Conservation (phyloP, 2,329 filamentous ascomycete species). For the Fusarium secorum region DNA sequence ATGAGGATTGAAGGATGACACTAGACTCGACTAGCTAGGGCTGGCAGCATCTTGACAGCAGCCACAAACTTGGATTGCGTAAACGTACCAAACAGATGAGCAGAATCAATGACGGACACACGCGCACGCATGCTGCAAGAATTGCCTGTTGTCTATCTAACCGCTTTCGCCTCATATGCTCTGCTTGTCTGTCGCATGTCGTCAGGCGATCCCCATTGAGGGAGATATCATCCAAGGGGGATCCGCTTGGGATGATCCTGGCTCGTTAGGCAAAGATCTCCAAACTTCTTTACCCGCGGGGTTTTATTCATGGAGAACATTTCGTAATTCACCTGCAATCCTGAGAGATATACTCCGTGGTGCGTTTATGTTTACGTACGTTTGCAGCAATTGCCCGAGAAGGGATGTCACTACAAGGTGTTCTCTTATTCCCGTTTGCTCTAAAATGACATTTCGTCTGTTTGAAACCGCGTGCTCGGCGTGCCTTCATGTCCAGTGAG, state of each 20-base stretch:
- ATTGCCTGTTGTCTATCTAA: conserved; percentile 15
- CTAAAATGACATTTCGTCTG: conserved; percentile 7
- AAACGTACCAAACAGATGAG: conserved; percentile 18
- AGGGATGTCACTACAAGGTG: background rate
- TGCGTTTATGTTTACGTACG: background rate
- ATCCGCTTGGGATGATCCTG: conserved; percentile 14
- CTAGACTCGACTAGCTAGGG: conserved; percentile 19
- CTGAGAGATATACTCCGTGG: background rate
- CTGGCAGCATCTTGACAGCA: conserved; percentile 22
- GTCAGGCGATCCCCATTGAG: conserved; percentile 28
- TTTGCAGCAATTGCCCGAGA: background rate
- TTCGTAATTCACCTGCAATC: background rate
- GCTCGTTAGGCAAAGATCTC: conserved; percentile 14
- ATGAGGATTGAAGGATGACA: conserved; percentile 19
- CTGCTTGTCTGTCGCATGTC: conserved; percentile 10
- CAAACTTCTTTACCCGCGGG: conserved; percentile 9
- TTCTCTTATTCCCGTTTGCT: background rate
- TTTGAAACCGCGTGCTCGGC: background rate
- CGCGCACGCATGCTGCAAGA: background rate
- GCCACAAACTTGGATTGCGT: conserved; percentile 15
- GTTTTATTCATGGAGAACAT: background rate
- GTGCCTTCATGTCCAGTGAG: conserved; percentile 22
- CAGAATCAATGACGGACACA: background rate
- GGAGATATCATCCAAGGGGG: conserved; percentile 24
- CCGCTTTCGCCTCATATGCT: background rate